Conservation (phyloP, 345 rosid genomes). For the Citrus inodora region DNA sequence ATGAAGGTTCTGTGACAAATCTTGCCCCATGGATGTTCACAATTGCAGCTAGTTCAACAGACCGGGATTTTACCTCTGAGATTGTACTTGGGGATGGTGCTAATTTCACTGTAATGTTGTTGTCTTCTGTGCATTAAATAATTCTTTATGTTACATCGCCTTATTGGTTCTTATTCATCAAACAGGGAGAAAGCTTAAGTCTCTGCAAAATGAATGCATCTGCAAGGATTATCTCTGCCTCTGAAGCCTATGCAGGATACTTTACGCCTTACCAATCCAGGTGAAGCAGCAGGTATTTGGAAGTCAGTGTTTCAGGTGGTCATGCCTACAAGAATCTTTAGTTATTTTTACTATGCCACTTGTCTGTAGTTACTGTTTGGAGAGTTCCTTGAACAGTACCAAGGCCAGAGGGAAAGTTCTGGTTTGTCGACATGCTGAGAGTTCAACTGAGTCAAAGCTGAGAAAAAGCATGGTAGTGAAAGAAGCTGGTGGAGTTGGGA, state of each 20-base stretch:
- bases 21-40: constrained; percentile 63
- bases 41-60: constrained; percentile 51
- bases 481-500: constrained; percentile 59
- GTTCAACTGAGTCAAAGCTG: constrained; percentile 48
- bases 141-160: neutral
- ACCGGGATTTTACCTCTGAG: constrained; percentile 43
- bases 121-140: neutral
- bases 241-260: constrained; percentile 49
- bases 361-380: constrained; percentile 46
- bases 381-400: constrained; percentile 49
- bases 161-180: constrained; percentile 10
- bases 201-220: constrained; percentile 40
- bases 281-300: constrained; percentile 57
- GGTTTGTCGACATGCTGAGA: constrained; percentile 51
- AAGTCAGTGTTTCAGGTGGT: constrained; percentile 12
- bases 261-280: constrained; percentile 71
- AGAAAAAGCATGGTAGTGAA: constrained; percentile 45
- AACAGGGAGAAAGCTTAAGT: constrained; percentile 55
- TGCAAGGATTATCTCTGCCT: constrained; percentile 42
- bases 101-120: constrained; percentile 34
- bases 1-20: constrained; percentile 44
- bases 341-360: constrained; percentile 5
- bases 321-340: constrained; percentile 12
- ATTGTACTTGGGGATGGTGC: constrained; percentile 34
- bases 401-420: constrained; percentile 50